Percentiles rank a stretch among this genome's conserved stretches.
These are phyloP conservation scores for Macrolepiota fuliginosa DNA, from an alignment of 768 basidiomycete genomes.

Conservation along the genomic window DNA sequence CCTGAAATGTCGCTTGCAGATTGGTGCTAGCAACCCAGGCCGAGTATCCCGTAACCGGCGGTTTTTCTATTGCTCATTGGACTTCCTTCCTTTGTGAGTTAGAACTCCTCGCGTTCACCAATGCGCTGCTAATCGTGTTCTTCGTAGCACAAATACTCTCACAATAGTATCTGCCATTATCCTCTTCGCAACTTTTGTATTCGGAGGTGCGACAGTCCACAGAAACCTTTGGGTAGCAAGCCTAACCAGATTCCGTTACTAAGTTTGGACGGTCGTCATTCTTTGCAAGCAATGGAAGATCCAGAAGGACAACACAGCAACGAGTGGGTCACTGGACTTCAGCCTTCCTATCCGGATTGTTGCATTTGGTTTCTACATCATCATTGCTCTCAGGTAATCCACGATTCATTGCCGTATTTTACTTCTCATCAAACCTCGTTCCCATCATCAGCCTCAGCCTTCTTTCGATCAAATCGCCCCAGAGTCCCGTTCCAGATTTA, in stretches of 20 bases:
- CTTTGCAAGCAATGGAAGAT: slow-evolving; percentile 32
- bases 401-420: not conserved
- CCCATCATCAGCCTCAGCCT: slow-evolving; percentile 41
- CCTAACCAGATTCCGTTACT: not conserved
- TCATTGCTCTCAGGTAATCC: slow-evolving; percentile 38
- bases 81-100: slow-evolving; percentile 33
- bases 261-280: slow-evolving; percentile 41
- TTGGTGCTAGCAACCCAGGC: slow-evolving; percentile 34
- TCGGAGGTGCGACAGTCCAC: slow-evolving; percentile 30
- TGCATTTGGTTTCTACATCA: slow-evolving; percentile 41
- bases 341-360: slow-evolving; percentile 45
- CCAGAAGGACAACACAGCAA: slow-evolving; percentile 19
- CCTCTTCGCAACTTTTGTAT: slow-evolving; percentile 34
- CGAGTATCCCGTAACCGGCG: slow-evolving; percentile 43
- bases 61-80: slow-evolving; percentile 51
- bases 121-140: not conserved
- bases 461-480: slow-evolving; percentile 39
- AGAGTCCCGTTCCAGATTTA: slow-evolving; percentile 45
- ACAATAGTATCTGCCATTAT: slow-evolving; percentile 37
- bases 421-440: not conserved
- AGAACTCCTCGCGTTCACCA: not conserved
- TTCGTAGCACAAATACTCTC: slow-evolving; percentile 37
- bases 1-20: slow-evolving; percentile 19
- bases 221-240: not conserved
- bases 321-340: slow-evolving; percentile 31